A percentile compares a stretch with the other conserved stretches of the same genome.
Conservation (phyloP, 1,284 basidiomycete genomes). For the Moniliophthora roreri region DNA sequence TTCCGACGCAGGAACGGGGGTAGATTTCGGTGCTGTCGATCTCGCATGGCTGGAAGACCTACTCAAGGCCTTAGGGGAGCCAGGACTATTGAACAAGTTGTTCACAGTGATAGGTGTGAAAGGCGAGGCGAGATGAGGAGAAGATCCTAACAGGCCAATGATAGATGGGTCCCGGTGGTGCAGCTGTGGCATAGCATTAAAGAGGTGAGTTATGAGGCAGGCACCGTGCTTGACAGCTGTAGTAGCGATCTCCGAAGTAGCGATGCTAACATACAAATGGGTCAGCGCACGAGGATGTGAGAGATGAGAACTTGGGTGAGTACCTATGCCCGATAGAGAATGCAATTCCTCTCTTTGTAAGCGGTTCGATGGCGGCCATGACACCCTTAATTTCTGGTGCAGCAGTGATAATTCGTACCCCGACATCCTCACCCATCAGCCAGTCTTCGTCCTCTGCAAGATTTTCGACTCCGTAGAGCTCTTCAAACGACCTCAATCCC, state of each 20-base stretch:
- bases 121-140: conserved; percentile 54
- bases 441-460: conserved; percentile 65
- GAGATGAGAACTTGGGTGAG: conserved; percentile 14
- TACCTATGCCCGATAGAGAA: conserved; percentile 89
- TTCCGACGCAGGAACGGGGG: conserved; percentile 39
- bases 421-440: conserved; percentile 53
- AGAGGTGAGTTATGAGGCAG: conserved; percentile 85
- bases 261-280: conserved; percentile 41
- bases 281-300: not conserved
- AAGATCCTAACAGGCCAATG: conserved; percentile 83
- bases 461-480: conserved; percentile 70
- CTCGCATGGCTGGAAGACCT: conserved; percentile 15
- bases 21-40: conserved; percentile 12
- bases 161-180: conserved; percentile 86
- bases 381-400: conserved; percentile 88
- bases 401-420: conserved; percentile 82
- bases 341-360: conserved; percentile 67
- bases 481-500: conserved; percentile 66
- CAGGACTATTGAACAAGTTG: conserved; percentile 18
- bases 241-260: conserved; percentile 66
- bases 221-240: conserved; percentile 71
- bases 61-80: conserved; percentile 11
- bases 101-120: conserved; percentile 26
- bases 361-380: conserved; percentile 61
- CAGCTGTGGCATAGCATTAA: conserved; percentile 90